Conservation (phyloP, 345 rosid genomes). For the Brassica rapa region DNA sequence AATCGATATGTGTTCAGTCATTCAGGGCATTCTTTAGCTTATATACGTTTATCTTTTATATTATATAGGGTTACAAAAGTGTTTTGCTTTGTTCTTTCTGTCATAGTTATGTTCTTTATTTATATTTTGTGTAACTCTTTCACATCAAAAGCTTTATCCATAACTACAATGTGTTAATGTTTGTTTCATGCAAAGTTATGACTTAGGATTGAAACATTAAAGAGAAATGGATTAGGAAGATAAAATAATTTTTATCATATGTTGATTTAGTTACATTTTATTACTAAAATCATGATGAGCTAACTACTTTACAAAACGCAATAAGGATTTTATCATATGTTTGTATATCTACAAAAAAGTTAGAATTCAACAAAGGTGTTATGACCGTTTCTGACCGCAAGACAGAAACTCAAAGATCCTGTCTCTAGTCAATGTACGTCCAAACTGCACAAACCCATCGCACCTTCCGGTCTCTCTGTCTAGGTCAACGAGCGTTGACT, state of each 20-base stretch:
- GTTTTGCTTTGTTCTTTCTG: constrained; percentile 18
- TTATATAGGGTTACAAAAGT: constrained; percentile 32
- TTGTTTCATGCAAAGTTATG: background rate
- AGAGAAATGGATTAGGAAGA: background rate
- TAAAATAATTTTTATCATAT: too few relatives aligned
- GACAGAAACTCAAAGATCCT: background rate
- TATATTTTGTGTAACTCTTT: constrained; percentile 16
- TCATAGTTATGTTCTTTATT: constrained; percentile 26
- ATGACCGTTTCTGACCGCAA: background rate
- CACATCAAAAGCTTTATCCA: constrained; percentile 21
- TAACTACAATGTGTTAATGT: constrained; percentile 4
- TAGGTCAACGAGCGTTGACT: background rate
- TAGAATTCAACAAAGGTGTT: background rate
- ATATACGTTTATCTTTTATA: constrained; percentile 35
- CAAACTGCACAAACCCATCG: background rate
- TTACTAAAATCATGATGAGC: background rate
- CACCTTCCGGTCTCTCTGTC: background rate
- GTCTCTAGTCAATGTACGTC: background rate
- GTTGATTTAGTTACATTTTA: background rate
- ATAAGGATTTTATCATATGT: too few relatives aligned
- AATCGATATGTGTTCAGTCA: constrained; percentile 11
- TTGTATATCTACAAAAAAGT: background rate
- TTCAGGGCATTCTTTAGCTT: constrained; percentile 33
- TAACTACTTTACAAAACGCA: background rate
- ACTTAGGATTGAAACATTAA: background rate